Evolutionary conservation across 371 early-diverging fungal species (phyloP).

Genomic region (Rhizopus stolonifer): DNA sequence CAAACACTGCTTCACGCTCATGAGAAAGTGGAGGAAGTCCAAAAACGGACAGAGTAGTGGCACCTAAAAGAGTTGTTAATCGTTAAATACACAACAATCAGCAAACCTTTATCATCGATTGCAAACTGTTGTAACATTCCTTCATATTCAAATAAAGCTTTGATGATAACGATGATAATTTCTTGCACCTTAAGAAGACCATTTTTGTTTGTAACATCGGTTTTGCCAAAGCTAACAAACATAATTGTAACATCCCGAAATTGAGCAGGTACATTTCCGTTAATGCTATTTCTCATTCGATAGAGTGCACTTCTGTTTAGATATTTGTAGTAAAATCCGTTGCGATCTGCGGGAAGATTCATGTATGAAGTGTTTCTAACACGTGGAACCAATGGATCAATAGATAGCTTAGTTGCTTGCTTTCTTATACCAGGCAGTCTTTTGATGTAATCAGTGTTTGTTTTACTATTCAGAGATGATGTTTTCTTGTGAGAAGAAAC

Average conservation of each 20-base stretch:
- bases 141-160: slow-evolving; percentile 47
- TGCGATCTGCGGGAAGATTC: slow-evolving; percentile 23
- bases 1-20: slow-evolving; percentile 61
- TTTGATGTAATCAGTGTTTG: slow-evolving; percentile 17
- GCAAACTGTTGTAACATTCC: slow-evolving; percentile 66
- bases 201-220: slow-evolving; percentile 41
- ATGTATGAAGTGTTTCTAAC: slow-evolving; percentile 29
- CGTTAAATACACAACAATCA: too few species aligned
- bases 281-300: slow-evolving; percentile 42
- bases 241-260: slow-evolving; percentile 63
- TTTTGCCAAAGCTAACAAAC: slow-evolving; percentile 59
- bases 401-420: slow-evolving; percentile 18
- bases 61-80: slow-evolving; percentile 33
- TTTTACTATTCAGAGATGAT: background rate
- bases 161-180: slow-evolving; percentile 26
- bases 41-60: slow-evolving; percentile 56
- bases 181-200: slow-evolving; percentile 45
- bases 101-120: slow-evolving; percentile 55
- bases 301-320: slow-evolving; percentile 56
- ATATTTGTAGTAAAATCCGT: slow-evolving; percentile 52
- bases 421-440: slow-evolving; percentile 21
- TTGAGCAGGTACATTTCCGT: slow-evolving; percentile 52
- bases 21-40: slow-evolving; percentile 63
- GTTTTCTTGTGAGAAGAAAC: slow-evolving; percentile 3
- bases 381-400: slow-evolving; percentile 39